Base-by-base conservation (phyloP, 805 yeast genomes). In the Naumovozyma castellii region DNA sequence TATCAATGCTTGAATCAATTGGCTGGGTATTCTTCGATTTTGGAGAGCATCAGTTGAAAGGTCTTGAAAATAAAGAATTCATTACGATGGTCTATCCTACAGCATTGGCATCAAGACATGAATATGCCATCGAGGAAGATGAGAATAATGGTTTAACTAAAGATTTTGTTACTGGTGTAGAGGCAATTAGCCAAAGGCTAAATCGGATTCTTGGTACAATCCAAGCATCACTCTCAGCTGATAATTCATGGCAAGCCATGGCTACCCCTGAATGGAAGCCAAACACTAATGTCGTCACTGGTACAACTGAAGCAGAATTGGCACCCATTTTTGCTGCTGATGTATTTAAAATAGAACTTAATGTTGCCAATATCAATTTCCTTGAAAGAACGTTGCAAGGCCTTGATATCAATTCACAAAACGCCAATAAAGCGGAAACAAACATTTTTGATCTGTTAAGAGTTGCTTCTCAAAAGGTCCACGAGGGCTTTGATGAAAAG, bases 31-130 rank as follows among this genome's bases (percentile, higher is more conserved):
- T 77, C 43, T 73, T 72, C 45, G 78, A 75, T 35, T 63, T 84
- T 38, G 98, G 98, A 18, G 95, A 87, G 54, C 79, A 76, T 55
- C 87, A 88, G 59, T 70, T 92, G 54, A 92, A 92, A 59, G 98
- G 98, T 15, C 71, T 92, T 14, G 98, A 92, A 71, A 80, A 87
- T 28, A 95, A 95, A 2, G 98, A 92, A 59, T 72, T 72, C 30
- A 80, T 92, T 13, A 84, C 94, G 18, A 68, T 86, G 35, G 75
- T 78, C 0, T 88, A 80, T 64, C 94, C 97, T 2, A 67, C 68
- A 40, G 66, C 69, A 19, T 64, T 88, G 41, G 70, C 69, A 3
- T 65, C 80, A 3, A 71, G 97, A 48, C 72, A 72, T 60, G 75
- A 73, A 39, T 65, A 22, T 22, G 27, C 27, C 9, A 22, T 10